A percentile compares a stretch with the other conserved stretches of the same genome.
phyloP scores from a whole-genome alignment of 768 basidiomycete genomes.

The Calocybe cyanea region DNA sequence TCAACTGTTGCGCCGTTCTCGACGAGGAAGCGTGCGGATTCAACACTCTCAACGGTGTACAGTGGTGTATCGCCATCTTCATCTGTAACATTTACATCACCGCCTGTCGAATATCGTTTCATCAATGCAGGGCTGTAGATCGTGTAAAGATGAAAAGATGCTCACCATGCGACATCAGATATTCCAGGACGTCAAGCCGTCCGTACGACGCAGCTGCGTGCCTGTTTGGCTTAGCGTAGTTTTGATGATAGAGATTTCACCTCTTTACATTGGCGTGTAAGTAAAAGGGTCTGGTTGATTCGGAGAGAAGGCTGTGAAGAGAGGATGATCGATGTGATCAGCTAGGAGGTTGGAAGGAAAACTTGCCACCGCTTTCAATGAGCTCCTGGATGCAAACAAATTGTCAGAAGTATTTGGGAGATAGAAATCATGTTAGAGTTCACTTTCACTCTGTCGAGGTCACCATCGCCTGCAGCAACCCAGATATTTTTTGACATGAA shows the following conservation, averaged over 20 bases:
- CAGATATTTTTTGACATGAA: slow-evolving; percentile 66
- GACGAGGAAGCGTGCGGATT: slow-evolving; percentile 75
- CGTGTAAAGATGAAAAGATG: not conserved
- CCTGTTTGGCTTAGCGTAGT: slow-evolving; percentile 33
- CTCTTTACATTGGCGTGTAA: slow-evolving; percentile 74
- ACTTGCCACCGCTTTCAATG: slow-evolving; percentile 56
- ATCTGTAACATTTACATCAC: slow-evolving; percentile 84
- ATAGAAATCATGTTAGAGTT: not conserved
- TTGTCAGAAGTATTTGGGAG: too few relatives aligned
- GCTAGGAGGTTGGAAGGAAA: slow-evolving; percentile 15
- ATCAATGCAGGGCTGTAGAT: slow-evolving; percentile 9
- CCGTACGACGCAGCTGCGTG: slow-evolving; percentile 95
- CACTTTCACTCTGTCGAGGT: slow-evolving; percentile 75
- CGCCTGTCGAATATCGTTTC: slow-evolving; percentile 43
- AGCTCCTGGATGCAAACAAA: slow-evolving; percentile 41
- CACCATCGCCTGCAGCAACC: slow-evolving; percentile 91
- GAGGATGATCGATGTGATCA: slow-evolving; percentile 25
- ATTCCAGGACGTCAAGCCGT: slow-evolving; percentile 70
- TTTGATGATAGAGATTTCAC: too few relatives aligned
- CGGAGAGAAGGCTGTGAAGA: slow-evolving; percentile 53
- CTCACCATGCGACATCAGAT: slow-evolving; percentile 70
- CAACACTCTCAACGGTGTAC: slow-evolving; percentile 81
- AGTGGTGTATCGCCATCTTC: slow-evolving; percentile 89
- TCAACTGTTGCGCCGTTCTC: slow-evolving; percentile 69
- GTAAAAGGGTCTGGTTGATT: slow-evolving; percentile 69